Base-by-base conservation (phyloP, 2,329 filamentous ascomycete genomes). In the Myrmaecium sp. region DNA sequence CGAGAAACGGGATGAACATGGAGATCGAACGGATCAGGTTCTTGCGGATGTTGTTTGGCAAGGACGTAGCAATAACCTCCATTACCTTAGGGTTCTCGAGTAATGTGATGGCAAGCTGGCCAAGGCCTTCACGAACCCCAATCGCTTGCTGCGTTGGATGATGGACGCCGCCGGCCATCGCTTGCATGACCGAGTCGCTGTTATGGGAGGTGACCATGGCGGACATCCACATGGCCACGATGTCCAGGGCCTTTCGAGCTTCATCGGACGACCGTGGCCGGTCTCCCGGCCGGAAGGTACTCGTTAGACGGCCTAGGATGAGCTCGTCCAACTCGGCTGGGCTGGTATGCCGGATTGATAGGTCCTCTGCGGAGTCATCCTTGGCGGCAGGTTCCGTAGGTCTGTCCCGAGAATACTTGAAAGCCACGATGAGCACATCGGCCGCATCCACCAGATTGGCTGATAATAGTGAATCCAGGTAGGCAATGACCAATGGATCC, bases 91-190 rank as follows among this genome's bases (percentile, higher is more conserved):
- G 49, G 36, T 72, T 74, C 34, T 79, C 72, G 29, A 66, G 62
- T 7, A 76, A 54, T 1, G 66, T 62, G 25, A 76, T 51, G 5
- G 77, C 49, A 11, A 80, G 54, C 42, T 73, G 64, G 3, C 73
- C 66, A 33, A 80, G 64, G 0, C 69, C 73, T 23, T 70, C 66
- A 12, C 69, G 62, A 2, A 72, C 58, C 23, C 63, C 68, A 54
- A 72, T 64, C 26, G 75, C 70, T 17, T 72, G 60, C 45, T 19
- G 60, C 49, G 27, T 64, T 53, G 19, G 64, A 58, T 27, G 60
- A 49, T 20, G 63, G 58, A 46, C 42, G 14, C 48, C 46, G 6
- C 48, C 56, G 46, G 10, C 32, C 39, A 54, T 49, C 19, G 48
- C 49, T 20, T 54, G 45, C 15, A 52, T 43, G 41, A 54, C 47